These are phyloP conservation scores for Xanthoconium purpureum DNA, from an alignment of 768 basidiomycete species.

Conservation along the genomic window DNA sequence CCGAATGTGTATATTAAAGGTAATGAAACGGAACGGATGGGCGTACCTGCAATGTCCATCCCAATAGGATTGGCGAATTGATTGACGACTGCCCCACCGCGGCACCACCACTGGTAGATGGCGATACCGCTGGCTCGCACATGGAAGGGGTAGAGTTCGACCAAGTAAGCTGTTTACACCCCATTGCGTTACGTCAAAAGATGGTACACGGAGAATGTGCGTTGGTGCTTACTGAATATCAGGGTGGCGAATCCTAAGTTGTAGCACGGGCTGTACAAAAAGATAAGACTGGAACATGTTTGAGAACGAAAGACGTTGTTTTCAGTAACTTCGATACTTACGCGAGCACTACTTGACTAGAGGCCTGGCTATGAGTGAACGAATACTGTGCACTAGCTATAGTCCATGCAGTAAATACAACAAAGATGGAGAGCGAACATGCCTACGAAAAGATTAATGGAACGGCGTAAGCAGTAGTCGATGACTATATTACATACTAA, in stretches of 20 bases:
- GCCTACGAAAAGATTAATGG: neutral
- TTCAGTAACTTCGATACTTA: neutral
- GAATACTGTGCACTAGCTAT: conserved; percentile 12
- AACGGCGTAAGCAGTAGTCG: too few species aligned
- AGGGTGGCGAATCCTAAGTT: conserved; percentile 10
- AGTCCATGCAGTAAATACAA: conserved; percentile 10
- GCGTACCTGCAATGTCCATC: neutral
- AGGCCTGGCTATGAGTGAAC: neutral
- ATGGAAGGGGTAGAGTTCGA: conserved; percentile 64
- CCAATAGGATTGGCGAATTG: conserved; percentile 21
- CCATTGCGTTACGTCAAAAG: neutral
- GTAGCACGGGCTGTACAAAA: conserved; percentile 16
- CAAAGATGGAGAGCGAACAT: conserved; percentile 5
- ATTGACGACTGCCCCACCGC: conserved; percentile 26
- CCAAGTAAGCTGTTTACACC: conserved; percentile 46
- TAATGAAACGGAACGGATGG: neutral
- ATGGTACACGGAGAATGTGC: too few species aligned
- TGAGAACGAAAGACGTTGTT: neutral
- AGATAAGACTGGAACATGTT: conserved; percentile 13
- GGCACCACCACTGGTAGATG: conserved; percentile 59
- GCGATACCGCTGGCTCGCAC: conserved; percentile 60
- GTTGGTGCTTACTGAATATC: conserved; percentile 4
- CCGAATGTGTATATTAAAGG: too few species aligned
- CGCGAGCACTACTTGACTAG: neutral
- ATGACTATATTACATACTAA: neutral